phyloP scores from a whole-genome alignment of 2,329 filamentous ascomycete genomes.

The Grosmannia penicillata region DNA sequence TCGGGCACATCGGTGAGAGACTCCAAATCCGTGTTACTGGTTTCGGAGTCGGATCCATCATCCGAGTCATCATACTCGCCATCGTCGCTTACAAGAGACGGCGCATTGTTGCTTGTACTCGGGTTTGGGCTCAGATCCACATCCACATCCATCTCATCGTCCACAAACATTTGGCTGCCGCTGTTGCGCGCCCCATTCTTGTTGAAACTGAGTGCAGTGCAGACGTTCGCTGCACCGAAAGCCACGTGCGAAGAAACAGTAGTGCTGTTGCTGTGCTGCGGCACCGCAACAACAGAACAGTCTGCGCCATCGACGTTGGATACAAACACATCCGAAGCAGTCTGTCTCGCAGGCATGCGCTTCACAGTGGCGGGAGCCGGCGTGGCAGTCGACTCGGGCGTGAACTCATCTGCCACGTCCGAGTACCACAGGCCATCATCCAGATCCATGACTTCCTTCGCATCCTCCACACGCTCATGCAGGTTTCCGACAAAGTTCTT shows the following conservation, averaged over 20 bases:
- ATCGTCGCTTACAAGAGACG: constrained; percentile 67
- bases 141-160: constrained; percentile 39
- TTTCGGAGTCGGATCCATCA: constrained; percentile 45
- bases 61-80: constrained; percentile 64
- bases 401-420: constrained; percentile 40
- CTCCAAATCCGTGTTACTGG: constrained; percentile 43
- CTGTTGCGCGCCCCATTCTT: constrained; percentile 9
- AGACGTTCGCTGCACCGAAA: constrained; percentile 24
- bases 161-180: constrained; percentile 24
- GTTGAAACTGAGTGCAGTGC: constrained; percentile 14
- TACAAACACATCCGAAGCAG: constrained; percentile 27
- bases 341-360: constrained; percentile 44
- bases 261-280: constrained; percentile 44
- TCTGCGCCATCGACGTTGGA: constrained; percentile 13
- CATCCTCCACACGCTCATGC: constrained; percentile 40
- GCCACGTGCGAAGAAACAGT: constrained; percentile 25
- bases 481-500: constrained; percentile 48
- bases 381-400: constrained; percentile 7
- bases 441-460: constrained; percentile 39
- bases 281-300: background rate
- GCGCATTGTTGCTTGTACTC: constrained; percentile 58
- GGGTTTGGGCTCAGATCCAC: constrained; percentile 55
- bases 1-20: constrained; percentile 46
- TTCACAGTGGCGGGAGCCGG: constrained; percentile 20
- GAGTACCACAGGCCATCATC: constrained; percentile 26